Conservation (phyloP, 1,284 basidiomycete species). For the Malassezia japonica region DNA sequence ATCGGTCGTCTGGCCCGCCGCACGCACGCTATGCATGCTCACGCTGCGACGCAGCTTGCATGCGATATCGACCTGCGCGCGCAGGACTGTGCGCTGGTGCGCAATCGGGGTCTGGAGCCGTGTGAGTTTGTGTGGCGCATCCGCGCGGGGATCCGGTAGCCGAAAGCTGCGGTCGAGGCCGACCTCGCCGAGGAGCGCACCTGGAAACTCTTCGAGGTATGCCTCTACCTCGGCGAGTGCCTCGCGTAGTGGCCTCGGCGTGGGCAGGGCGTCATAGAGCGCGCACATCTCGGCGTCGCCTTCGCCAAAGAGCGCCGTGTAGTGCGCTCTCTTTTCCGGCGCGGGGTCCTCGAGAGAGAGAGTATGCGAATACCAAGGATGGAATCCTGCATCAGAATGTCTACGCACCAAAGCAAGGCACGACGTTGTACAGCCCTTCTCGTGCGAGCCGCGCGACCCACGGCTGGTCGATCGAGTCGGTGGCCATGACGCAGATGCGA, state of each 20-base stretch:
- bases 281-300: slow-evolving; percentile 19
- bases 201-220: slow-evolving; percentile 23
- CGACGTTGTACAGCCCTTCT: slow-evolving; percentile 9
- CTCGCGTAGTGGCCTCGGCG: slow-evolving; percentile 22
- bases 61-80: slow-evolving; percentile 33
- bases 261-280: slow-evolving; percentile 26
- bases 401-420: slow-evolving; percentile 28
- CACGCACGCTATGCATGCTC: slow-evolving; percentile 41
- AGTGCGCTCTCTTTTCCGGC: slow-evolving; percentile 23
- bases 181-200: slow-evolving; percentile 40
- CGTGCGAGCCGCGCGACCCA: slow-evolving; percentile 28
- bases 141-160: slow-evolving; percentile 17
- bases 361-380: slow-evolving; percentile 39
- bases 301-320: slow-evolving; percentile 22
- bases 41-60: slow-evolving; percentile 27
- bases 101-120: slow-evolving; percentile 31
- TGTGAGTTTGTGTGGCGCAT: slow-evolving; percentile 19
- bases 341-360: slow-evolving; percentile 25
- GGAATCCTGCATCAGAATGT: slow-evolving; percentile 18
- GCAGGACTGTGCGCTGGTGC: slow-evolving; percentile 34
- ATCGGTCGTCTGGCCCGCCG: slow-evolving; percentile 27
- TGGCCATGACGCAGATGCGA: slow-evolving; percentile 33
- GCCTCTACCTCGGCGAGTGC: slow-evolving; percentile 19
- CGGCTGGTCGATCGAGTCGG: slow-evolving; percentile 28
- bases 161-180: slow-evolving; percentile 41